Conservation (phyloP, 139 green algal species). For the Gonium pectorale region DNA sequence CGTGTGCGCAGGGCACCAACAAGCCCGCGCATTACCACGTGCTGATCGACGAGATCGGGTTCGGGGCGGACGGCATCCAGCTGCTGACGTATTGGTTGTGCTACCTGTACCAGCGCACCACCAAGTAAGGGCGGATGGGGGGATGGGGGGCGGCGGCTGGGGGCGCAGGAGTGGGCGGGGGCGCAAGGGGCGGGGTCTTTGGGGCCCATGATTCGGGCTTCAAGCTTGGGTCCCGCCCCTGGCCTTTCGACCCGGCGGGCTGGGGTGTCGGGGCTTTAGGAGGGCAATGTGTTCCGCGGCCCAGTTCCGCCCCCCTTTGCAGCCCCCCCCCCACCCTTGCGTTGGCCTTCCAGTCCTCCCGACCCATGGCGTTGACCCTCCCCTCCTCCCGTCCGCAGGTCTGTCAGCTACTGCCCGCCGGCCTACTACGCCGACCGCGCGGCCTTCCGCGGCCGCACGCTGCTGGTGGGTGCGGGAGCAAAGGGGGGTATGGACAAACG, state of each 20-base stretch:
- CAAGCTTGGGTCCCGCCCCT: too few relatives aligned
- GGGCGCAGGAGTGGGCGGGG: too few relatives aligned
- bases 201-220: too few relatives aligned
- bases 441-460: constrained; percentile 64
- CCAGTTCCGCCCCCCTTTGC: background rate
- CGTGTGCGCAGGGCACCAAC: constrained; percentile 74
- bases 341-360: too few relatives aligned
- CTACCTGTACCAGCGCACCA: constrained; percentile 89
- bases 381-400: constrained; percentile 23
- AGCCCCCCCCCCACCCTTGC: too few relatives aligned
- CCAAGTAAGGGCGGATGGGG: too few relatives aligned
- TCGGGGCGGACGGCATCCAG: constrained; percentile 83
- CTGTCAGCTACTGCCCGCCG: constrained; percentile 60
- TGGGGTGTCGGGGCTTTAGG: too few relatives aligned
- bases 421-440: constrained; percentile 72
- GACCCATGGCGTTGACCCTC: too few relatives aligned
- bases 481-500: background rate
- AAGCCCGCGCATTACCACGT: constrained; percentile 86
- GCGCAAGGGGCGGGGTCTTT: too few relatives aligned
- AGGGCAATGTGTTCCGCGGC: too few relatives aligned
- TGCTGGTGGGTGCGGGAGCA: constrained; percentile 35
- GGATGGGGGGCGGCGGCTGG: too few relatives aligned
- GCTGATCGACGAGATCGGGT: constrained; percentile 87
- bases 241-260: too few relatives aligned
- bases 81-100: constrained; percentile 90